Evolutionary conservation across 176 grass and related monocot species (phyloP), one percentile per base, ranked within the genome.

Genomic region (Cymbopogon citratus): DNA sequence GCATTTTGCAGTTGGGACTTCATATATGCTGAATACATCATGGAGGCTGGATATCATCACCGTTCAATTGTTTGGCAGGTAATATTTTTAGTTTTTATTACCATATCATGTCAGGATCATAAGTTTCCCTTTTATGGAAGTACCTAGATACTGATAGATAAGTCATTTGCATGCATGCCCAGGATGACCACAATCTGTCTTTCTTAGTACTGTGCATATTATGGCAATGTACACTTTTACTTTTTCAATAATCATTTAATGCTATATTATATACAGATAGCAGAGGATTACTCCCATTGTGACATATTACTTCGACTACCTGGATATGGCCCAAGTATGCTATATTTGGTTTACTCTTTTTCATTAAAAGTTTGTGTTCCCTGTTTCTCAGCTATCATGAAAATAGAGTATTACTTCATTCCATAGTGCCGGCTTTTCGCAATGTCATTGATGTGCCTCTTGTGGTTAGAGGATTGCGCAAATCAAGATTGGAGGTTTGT

Each of bases 321-420:
- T 70, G 94, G 94, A 89, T 94, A 97, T 71, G 93, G 94, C 75
- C 94, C 94, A 65, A 97, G 94, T 97, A 97, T 80, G 91, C 87
- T 73, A 25, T 51, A 62, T 67, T 24, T 77, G 9, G 23, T 60
- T 60, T 34, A 2, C 10, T 66, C 14, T 62, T 19, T 26, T 21
- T 28, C 56, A 15, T 36, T 29, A 34, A 66, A 65, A 12, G 1
- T 2, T 0, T 78, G 0, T 52, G 12, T 78, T 46, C 14, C 9
- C 1, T 3, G 61, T 38, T 81, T 36, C 10, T 52, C 28, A 76
- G 3, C 39, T 84, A 26, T 75, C 27, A 59, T 71, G 21, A 77
- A 54, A 91, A 75, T 66, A 81, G 65, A 72, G 43, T 77, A 68
- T 68, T 70, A 49, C 80, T 73, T 65, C 56, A 64, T 38, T 78